phyloP scores from a whole-genome alignment of 1,284 basidiomycete genomes.

The Hymenochaete sp. region DNA sequence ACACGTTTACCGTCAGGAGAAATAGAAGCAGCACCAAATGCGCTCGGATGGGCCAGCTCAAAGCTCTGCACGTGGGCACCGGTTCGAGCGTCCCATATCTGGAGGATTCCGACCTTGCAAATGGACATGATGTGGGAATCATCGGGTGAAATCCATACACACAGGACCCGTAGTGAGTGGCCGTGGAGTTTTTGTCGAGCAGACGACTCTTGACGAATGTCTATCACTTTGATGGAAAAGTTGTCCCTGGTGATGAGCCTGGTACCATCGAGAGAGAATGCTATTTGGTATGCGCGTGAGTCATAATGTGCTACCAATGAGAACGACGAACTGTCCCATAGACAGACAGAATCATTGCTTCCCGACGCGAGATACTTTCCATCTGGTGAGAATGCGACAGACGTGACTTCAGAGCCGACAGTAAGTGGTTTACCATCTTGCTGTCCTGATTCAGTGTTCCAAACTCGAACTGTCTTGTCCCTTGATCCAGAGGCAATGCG shows the following conservation, averaged over 20 bases:
- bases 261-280: slow-evolving; percentile 14
- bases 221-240: too few species aligned
- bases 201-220: too few species aligned
- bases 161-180: too few species aligned
- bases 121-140: too few species aligned
- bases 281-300: slow-evolving; percentile 18
- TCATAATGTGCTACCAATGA: too few species aligned
- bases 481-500: background rate
- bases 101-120: too few species aligned
- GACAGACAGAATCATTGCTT: background rate
- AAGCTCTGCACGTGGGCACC: background rate
- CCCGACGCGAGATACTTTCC: slow-evolving; percentile 1
- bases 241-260: too few species aligned
- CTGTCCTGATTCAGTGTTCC: background rate
- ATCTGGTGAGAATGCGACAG: background rate
- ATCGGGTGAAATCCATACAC: too few species aligned
- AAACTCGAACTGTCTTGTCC: background rate
- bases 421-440: too few species aligned
- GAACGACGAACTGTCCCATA: too few species aligned
- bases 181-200: too few species aligned
- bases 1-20: background rate
- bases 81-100: background rate
- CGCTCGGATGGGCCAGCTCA: slow-evolving; percentile 4
- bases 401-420: background rate
- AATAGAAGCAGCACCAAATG: slow-evolving; percentile 44